Base-by-base conservation (phyloP, 176 grass and related monocot genomes). In the Oryza glumipatula region DNA sequence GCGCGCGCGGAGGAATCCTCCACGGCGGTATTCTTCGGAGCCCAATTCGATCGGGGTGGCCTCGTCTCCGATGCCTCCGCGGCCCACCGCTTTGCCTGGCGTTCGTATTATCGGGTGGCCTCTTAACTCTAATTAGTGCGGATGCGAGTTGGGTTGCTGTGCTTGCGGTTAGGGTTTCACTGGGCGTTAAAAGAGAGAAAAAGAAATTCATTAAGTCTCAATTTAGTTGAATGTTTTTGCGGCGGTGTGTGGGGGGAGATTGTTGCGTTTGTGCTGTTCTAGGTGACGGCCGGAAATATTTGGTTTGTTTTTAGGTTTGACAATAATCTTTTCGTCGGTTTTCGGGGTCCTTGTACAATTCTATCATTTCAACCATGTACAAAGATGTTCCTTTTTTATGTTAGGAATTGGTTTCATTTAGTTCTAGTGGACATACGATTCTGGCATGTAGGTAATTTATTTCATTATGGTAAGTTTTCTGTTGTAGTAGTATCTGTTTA, bases 111-210 rank as follows among this genome's bases (percentile, higher is more conserved):
- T 76, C 14, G 28, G 72, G 30, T 60, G 64, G 73, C 14, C 5
- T 38, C 36, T 38, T 38, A 38, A 38, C 36, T 76, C 60, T 63
- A 68, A 54, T 68, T 75, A 76, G 82, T 15, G 47, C 30, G 47
- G 54, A 58, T 49, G 70, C 70, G 17, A 65, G 38, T 39, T 83
- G 22, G 56, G 24, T n/a, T 61, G 36, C 26, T 32, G 70, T 19
- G 7, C 54, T 46, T 15, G 70, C 70, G 30, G 32, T 65, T 65
- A 74, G 54, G 70, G 64, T 68, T 76, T 77, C 73, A 35, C 33
- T 39, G 14, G 41, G 33, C 30, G 63, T 41, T 69, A 19, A 35
- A 23, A 3, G 22, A 3, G 22, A 76, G 2, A 26, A 10, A 1
- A 2, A 67, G 41, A 10, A 1, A 1, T 15, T 73, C 3, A 6